phyloP scores from a whole-genome alignment of 2,329 filamentous ascomycete genomes.

The Sphaerostilbella broomeana region DNA sequence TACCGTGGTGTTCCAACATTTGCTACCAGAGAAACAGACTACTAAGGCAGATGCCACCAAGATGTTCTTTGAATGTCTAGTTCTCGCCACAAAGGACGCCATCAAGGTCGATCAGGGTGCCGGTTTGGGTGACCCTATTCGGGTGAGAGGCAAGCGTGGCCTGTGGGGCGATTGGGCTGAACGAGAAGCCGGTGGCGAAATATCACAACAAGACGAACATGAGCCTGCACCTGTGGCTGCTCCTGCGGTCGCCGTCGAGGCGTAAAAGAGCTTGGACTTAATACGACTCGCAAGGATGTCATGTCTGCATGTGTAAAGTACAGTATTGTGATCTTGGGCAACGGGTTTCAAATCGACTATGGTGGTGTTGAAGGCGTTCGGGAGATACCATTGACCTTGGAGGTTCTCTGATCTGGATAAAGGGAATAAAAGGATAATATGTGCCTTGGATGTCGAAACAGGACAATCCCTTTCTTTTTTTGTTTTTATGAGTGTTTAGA shows the following conservation, averaged over 20 bases:
- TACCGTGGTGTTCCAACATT: slow-evolving; percentile 81
- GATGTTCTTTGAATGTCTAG: slow-evolving; percentile 98
- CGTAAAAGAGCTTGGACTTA: slow-evolving; percentile 23
- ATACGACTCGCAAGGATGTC: slow-evolving; percentile 17
- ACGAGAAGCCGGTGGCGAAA: slow-evolving; percentile 58
- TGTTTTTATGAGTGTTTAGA: slow-evolving; percentile 5
- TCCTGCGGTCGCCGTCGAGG: slow-evolving; percentile 33
- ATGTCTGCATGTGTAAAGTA: slow-evolving; percentile 29
- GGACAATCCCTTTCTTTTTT: slow-evolving; percentile 1
- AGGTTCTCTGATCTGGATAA: slow-evolving; percentile 18
- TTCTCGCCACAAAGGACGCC: slow-evolving; percentile 94
- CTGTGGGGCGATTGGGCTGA: slow-evolving; percentile 98
- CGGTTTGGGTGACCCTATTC: slow-evolving; percentile 70
- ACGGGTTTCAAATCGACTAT: slow-evolving; percentile 23
- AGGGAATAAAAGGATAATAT: slow-evolving; percentile 18
- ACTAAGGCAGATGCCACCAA: slow-evolving; percentile 90
- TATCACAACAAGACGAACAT: slow-evolving; percentile 44
- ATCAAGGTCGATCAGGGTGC: slow-evolving; percentile 89
- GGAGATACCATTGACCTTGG: slow-evolving; percentile 33
- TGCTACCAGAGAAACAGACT: slow-evolving; percentile 75
- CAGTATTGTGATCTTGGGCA: slow-evolving; percentile 28
- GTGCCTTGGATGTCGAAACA: slow-evolving; percentile 13
- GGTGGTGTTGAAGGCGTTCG: slow-evolving; percentile 33
- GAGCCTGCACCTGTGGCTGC: slow-evolving; percentile 26
- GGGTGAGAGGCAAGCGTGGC: slow-evolving; percentile 85